Conservation (phyloP, 345 rosid species). For the Cardamine occulta region DNA sequence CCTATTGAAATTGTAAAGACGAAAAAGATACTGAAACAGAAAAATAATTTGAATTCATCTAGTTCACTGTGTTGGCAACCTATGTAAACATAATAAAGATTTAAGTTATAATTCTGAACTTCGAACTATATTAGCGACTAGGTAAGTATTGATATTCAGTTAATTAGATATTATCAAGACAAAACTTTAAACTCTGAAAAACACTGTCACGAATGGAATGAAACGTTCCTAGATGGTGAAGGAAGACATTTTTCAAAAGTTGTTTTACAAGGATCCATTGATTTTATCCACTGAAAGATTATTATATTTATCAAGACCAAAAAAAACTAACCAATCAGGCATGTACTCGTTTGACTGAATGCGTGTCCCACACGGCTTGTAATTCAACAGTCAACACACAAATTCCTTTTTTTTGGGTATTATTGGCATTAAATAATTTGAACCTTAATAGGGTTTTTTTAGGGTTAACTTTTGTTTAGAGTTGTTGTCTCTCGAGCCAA, state of each 20-base stretch:
- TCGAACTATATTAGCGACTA: too few relatives aligned
- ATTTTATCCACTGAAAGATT: too few relatives aligned
- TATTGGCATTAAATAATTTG: background rate
- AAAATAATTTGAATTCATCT: background rate
- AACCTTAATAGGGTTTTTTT: background rate
- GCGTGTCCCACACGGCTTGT: conserved; percentile 4
- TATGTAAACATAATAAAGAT: too few relatives aligned
- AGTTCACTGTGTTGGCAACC: too few relatives aligned
- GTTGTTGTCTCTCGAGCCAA: background rate
- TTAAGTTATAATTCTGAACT: too few relatives aligned
- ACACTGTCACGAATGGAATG: too few relatives aligned
- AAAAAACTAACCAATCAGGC: background rate
- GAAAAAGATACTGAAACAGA: background rate
- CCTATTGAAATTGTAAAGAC: background rate
- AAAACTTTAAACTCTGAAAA: too few relatives aligned
- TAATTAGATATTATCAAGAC: too few relatives aligned
- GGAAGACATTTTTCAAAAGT: too few relatives aligned
- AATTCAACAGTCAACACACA: background rate
- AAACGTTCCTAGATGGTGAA: too few relatives aligned
- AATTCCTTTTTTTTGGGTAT: background rate
- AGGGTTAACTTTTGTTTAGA: background rate
- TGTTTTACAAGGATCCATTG: too few relatives aligned
- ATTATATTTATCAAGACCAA: background rate
- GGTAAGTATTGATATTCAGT: too few relatives aligned
- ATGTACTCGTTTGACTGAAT: conserved; percentile 8